Evolutionary conservation across 2,329 filamentous ascomycete genomes (phyloP).

Genomic region (Leptographium radiaticola): DNA sequence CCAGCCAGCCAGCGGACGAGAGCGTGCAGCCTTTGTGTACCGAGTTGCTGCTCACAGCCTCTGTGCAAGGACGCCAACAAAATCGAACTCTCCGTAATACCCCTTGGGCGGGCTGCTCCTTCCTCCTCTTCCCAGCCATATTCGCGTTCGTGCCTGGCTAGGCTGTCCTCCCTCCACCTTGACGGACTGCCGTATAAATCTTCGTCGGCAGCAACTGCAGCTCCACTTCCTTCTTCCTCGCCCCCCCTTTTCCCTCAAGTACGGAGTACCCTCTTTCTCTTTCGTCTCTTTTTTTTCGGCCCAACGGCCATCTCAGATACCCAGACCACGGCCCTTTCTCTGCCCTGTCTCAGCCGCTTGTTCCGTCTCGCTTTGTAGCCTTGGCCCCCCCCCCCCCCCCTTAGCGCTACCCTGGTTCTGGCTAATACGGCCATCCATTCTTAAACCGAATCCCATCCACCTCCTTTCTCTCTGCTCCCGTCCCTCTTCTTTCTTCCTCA

Average conservation of each 20-base stretch:
- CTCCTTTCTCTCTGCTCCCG: background rate
- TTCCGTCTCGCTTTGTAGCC: constrained; percentile 3
- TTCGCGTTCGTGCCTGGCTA: background rate
- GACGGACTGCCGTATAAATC: background rate
- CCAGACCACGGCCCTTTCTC: background rate
- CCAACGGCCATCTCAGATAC: background rate
- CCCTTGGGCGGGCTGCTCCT: background rate
- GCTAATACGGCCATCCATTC: constrained; percentile 3
- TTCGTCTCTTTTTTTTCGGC: background rate
- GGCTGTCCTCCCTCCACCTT: background rate
- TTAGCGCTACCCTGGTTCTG: constrained; percentile 1
- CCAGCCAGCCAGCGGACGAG: too few relatives aligned
- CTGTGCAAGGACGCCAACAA: background rate
- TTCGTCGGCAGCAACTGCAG: background rate
- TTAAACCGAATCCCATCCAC: constrained; percentile 8
- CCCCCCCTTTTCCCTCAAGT: background rate
- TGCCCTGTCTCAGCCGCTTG: constrained; percentile 3
- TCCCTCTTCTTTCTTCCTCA: background rate
- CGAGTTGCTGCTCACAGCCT: background rate
- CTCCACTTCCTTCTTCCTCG: background rate
- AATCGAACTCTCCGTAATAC: background rate
- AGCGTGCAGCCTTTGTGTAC: too few relatives aligned
- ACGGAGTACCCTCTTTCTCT: background rate
- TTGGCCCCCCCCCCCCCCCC: background rate
- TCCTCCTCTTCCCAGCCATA: background rate